Evolutionary conservation across 1,284 basidiomycete genomes (phyloP).

Genomic region (Exobasidium rhododendri): DNA sequence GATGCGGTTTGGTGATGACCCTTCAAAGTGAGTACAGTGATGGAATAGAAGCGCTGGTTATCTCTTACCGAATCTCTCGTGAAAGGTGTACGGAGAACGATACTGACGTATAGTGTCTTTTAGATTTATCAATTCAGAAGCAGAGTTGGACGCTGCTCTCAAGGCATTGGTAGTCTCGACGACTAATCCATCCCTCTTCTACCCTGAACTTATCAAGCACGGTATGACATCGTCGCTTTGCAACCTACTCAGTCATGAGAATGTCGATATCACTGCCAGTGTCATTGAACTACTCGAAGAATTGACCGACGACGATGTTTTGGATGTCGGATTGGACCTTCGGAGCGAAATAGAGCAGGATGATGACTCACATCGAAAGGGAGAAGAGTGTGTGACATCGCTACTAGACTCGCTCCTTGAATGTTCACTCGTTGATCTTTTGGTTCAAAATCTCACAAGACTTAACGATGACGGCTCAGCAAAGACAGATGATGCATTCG

Average conservation of each 20-base stretch:
- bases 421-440: slow-evolving; percentile 77
- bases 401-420: slow-evolving; percentile 60
- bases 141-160: slow-evolving; percentile 81
- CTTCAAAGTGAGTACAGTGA: slow-evolving; percentile 40
- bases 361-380: slow-evolving; percentile 59
- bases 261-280: slow-evolving; percentile 43
- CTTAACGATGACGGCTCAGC: slow-evolving; percentile 28
- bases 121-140: slow-evolving; percentile 98
- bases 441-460: slow-evolving; percentile 76
- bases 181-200: slow-evolving; percentile 76
- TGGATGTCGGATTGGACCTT: slow-evolving; percentile 67
- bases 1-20: slow-evolving; percentile 57
- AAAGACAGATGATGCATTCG: slow-evolving; percentile 11
- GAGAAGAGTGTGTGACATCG: slow-evolving; percentile 2
- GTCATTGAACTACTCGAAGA: slow-evolving; percentile 67
- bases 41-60: background rate
- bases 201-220: slow-evolving; percentile 80
- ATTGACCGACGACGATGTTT: slow-evolving; percentile 91
- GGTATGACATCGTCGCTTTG: slow-evolving; percentile 70
- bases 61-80: background rate
- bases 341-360: slow-evolving; percentile 60
- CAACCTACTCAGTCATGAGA: slow-evolving; percentile 66
- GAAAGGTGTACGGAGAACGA: background rate
- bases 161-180: slow-evolving; percentile 80
- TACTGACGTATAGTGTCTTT: background rate